Conservation (phyloP, 2,329 filamentous ascomycete genomes). For the Capronia epimyces region DNA sequence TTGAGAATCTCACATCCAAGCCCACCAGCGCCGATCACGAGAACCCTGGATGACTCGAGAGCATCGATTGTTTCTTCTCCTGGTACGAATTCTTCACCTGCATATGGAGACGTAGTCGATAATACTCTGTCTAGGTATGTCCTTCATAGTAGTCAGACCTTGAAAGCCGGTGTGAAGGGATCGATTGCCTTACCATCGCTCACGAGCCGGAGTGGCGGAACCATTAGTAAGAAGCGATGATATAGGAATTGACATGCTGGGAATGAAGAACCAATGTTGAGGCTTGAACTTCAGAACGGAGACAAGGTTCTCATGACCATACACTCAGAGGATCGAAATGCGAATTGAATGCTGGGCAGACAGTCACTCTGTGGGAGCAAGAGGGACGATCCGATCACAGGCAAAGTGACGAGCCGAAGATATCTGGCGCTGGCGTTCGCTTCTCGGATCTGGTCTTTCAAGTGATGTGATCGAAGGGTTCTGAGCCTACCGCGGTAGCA, state of each 20-base stretch:
- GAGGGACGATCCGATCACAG: too few species aligned
- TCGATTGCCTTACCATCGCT: slow-evolving; percentile 30
- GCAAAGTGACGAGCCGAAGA: too few species aligned
- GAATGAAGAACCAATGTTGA: too few species aligned
- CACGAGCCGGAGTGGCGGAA: slow-evolving; percentile 10
- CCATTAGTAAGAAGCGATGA: slow-evolving; percentile 24
- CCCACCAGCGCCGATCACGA: slow-evolving; percentile 74
- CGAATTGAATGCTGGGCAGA: too few species aligned
- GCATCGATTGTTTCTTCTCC: slow-evolving; percentile 49
- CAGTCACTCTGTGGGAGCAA: too few species aligned
- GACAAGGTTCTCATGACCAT: too few species aligned
- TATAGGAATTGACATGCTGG: slow-evolving; percentile 15
- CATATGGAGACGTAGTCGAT: slow-evolving; percentile 71
- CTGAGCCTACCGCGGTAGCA: too few species aligned
- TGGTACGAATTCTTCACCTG: slow-evolving; percentile 57
- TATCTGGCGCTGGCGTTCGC: too few species aligned
- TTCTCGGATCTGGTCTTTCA: too few species aligned
- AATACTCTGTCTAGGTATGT: slow-evolving; percentile 78
- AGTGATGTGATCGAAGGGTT: too few species aligned
- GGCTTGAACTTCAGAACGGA: too few species aligned
- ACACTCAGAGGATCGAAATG: too few species aligned
- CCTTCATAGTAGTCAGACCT: slow-evolving; percentile 47
- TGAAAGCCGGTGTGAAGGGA: background rate
- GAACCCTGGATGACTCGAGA: slow-evolving; percentile 66
- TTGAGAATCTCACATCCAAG: slow-evolving; percentile 95